Base-by-base conservation (phyloP, 345 rosid genomes). In the Hypericum androsaemum region DNA sequence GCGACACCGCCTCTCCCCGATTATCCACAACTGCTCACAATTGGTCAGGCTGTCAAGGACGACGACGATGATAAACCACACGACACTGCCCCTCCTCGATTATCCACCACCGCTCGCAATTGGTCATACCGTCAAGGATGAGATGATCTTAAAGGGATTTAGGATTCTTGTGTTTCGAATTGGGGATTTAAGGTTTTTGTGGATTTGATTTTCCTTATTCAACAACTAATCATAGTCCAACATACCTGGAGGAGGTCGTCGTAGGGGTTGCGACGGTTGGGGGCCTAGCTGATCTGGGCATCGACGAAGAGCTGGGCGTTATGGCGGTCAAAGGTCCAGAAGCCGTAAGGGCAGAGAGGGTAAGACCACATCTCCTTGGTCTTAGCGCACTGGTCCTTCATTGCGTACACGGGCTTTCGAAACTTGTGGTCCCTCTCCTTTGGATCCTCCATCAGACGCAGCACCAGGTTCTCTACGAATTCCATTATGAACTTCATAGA, bases 361-460 rank as follows among this genome's bases (percentile, higher is more conserved):
- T 60, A 80, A 56, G 82, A 83, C 97, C 97, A 88, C 97, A 88
- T 94, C 81, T 94, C 97, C 73, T 88, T 94, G 7, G 95, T 81
- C 78, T 82, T 94, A 32, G 68, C 67, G 72, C 97, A 88, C 57
- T 79, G 74, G 53, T 88, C 97, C 58, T 81, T 82, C 66, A 65
- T 38, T 7, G 74, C 52, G 59, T 94, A 94, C 17, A 94, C 22
- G 37, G 71, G 94, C 60, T 94, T 90, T 53, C 95, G 80, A 46
- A 86, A 83, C 44, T 75, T 83, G 64, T 64, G 63, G 50, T 86
- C 99, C 80, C 97, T 82, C 77, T 81, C 92, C 62, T 80, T 80
- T 0, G 99, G 99, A 56, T 94, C 90, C 75, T 94, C 97, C 99
- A 86, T 94, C 47, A 94, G 8, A 68, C 92, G 78, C 76, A 94